phyloP scores from a whole-genome alignment of 768 basidiomycete genomes.

The Chalciporus piperatus region DNA sequence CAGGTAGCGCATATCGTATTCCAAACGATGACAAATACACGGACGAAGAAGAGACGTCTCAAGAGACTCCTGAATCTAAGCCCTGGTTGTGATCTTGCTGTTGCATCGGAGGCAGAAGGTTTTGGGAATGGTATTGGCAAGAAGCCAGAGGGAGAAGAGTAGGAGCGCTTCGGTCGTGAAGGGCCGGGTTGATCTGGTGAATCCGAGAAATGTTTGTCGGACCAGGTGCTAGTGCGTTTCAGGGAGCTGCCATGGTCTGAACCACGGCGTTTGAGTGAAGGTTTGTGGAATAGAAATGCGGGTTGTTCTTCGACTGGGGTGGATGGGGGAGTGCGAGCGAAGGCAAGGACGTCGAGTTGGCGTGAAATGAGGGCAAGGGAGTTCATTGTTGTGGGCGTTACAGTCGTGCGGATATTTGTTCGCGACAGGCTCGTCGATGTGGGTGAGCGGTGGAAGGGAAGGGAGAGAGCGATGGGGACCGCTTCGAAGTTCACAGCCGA shows the following conservation, averaged over 20 bases:
- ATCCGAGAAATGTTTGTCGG: slow-evolving; percentile 47
- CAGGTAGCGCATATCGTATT: slow-evolving; percentile 62
- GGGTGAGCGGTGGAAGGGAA: neutral
- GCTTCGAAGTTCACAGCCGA: neutral
- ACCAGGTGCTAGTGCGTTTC: slow-evolving; percentile 56
- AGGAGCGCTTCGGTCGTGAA: slow-evolving; percentile 51
- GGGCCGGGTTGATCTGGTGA: slow-evolving; percentile 16
- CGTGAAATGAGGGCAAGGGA: slow-evolving; percentile 78
- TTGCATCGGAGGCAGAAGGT: slow-evolving; percentile 29
- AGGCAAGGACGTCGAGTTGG: slow-evolving; percentile 74
- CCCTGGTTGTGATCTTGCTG: slow-evolving; percentile 36
- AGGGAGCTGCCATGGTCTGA: slow-evolving; percentile 31
- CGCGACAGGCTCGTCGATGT: neutral
- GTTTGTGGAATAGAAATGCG: slow-evolving; percentile 27
- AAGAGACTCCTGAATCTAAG: slow-evolving; percentile 41
- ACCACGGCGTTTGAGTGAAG: slow-evolving; percentile 23
- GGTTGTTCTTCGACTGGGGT: slow-evolving; percentile 45
- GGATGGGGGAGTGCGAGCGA: slow-evolving; percentile 56
- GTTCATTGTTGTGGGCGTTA: slow-evolving; percentile 52
- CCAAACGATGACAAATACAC: slow-evolving; percentile 68
- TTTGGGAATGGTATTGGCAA: slow-evolving; percentile 36
- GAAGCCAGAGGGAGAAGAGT: slow-evolving; percentile 59
- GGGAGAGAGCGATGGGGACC: neutral
- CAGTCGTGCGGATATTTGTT: neutral
- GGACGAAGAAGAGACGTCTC: slow-evolving; percentile 67